These are phyloP conservation scores for Thalia dealbata DNA, from an alignment of 176 grass and related monocot species.

Conservation along the genomic window DNA sequence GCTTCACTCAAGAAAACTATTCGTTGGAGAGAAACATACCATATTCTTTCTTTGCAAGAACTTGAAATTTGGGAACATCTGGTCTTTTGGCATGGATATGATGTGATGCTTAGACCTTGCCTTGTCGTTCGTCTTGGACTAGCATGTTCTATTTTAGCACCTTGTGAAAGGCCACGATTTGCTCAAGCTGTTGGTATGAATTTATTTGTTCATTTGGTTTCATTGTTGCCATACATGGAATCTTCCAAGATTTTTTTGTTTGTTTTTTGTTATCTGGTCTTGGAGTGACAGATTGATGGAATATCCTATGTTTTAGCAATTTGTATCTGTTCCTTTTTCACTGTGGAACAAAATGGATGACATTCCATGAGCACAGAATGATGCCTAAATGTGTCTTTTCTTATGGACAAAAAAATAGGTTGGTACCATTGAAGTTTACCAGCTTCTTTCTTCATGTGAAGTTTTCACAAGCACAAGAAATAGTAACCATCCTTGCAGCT, in stretches of 20 bases:
- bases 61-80: conserved; percentile 93
- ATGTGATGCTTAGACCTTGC: conserved; percentile 77
- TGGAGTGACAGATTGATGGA: not conserved
- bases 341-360: no score
- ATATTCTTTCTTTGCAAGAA: conserved; percentile 82
- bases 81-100: conserved; percentile 95
- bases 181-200: conserved; percentile 93
- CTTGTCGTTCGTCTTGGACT: conserved; percentile 80
- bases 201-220: conserved; percentile 8
- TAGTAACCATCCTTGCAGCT: not conserved
- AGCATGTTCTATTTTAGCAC: conserved; percentile 67
- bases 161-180: conserved; percentile 62
- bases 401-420: no score
- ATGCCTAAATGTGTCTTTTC: no score
- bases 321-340: not conserved
- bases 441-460: not conserved
- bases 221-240: not conserved
- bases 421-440: no score
- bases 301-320: not conserved
- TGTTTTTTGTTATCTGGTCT: not conserved
- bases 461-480: not conserved
- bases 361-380: no score
- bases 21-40: conserved; percentile 77
- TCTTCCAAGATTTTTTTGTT: not conserved
- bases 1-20: conserved; percentile 87